Evolutionary conservation across 2,329 filamentous ascomycete genomes (phyloP).

Genomic region (Ophiostoma novo-ulmi): DNA sequence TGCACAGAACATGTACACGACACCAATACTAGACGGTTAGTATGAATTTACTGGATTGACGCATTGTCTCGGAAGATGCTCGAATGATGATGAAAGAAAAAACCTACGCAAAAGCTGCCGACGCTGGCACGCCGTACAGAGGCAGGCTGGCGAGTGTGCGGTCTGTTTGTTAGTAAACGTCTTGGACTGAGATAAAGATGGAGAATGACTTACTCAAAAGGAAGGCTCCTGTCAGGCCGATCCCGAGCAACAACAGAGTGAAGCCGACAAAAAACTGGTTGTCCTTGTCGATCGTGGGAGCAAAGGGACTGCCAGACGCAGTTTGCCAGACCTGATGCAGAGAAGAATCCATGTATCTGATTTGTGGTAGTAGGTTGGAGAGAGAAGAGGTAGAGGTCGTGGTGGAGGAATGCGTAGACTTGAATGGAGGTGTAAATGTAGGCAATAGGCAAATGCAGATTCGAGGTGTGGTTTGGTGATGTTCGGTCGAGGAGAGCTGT

Average conservation of each 20-base stretch:
- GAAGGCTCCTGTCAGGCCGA: conserved; percentile 72
- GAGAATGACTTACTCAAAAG: conserved; percentile 63
- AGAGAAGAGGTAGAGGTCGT: neutral
- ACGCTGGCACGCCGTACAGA: conserved; percentile 77
- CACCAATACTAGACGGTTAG: conserved; percentile 63
- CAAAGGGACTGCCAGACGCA: conserved; percentile 79
- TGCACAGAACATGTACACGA: conserved; percentile 98
- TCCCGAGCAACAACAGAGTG: conserved; percentile 63
- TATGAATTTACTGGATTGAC: neutral
- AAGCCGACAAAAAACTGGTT: conserved; percentile 80
- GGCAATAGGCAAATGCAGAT: neutral
- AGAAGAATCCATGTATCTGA: conserved; percentile 65
- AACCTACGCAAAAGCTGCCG: conserved; percentile 80
- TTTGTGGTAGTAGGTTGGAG: neutral
- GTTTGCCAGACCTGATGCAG: conserved; percentile 90
- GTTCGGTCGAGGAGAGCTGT: conserved; percentile 10
- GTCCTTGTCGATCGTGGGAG: conserved; percentile 72
- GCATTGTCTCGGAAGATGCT: neutral
- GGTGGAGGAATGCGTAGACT: neutral
- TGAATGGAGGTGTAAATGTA: neutral
- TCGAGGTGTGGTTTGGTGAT: neutral
- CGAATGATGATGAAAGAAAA: conserved; percentile 14
- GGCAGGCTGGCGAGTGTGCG: conserved; percentile 73
- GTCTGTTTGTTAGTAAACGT: conserved; percentile 51
- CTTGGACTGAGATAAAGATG: neutral